Evolutionary conservation across 352 stramenopile genomes (phyloP).

Genomic region (Pythium insidiosum): DNA sequence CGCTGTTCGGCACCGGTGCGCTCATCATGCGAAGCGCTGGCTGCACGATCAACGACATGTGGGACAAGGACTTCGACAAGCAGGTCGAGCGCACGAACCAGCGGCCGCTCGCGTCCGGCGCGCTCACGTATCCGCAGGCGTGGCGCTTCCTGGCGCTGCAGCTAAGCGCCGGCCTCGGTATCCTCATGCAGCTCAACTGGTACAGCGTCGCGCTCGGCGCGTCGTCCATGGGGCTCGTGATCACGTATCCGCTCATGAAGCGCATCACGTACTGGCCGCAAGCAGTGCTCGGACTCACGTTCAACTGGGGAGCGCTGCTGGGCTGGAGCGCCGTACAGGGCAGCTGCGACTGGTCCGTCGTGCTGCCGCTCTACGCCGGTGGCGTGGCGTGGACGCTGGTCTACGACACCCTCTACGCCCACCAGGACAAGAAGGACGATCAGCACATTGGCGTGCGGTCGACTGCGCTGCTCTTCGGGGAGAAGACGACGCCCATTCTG

Average conservation of each 20-base stretch:
- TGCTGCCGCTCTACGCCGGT: constrained; percentile 91
- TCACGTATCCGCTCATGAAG: constrained; percentile 97
- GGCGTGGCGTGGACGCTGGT: constrained; percentile 97
- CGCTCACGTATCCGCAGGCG: constrained; percentile 88
- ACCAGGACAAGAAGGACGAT: constrained; percentile 98
- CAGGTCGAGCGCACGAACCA: constrained; percentile 93
- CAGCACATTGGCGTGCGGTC: constrained; percentile 92
- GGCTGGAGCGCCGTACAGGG: constrained; percentile 89
- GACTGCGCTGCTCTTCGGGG: constrained; percentile 94
- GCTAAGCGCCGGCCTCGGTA: constrained; percentile 86
- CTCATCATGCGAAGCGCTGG: constrained; percentile 97
- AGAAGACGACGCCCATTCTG: constrained; percentile 91
- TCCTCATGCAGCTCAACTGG: constrained; percentile 93
- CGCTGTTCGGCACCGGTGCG: constrained; percentile 82
- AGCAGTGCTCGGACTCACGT: constrained; percentile 95
- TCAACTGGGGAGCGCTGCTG: constrained; percentile 98
- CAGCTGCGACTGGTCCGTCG: constrained; percentile 72
- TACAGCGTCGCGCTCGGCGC: constrained; percentile 92
- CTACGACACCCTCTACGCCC: constrained; percentile 99
- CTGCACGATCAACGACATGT: constrained; percentile 99
- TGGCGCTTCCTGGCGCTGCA: constrained; percentile 92
- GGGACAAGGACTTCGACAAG: constrained; percentile 97
- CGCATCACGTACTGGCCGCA: constrained; percentile 97
- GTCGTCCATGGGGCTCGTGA: constrained; percentile 91
- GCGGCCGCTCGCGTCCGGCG: constrained; percentile 90